phyloP scores from a whole-genome alignment of 2,329 filamentous ascomycete species.

The Ceratocystis diversiconidia region DNA sequence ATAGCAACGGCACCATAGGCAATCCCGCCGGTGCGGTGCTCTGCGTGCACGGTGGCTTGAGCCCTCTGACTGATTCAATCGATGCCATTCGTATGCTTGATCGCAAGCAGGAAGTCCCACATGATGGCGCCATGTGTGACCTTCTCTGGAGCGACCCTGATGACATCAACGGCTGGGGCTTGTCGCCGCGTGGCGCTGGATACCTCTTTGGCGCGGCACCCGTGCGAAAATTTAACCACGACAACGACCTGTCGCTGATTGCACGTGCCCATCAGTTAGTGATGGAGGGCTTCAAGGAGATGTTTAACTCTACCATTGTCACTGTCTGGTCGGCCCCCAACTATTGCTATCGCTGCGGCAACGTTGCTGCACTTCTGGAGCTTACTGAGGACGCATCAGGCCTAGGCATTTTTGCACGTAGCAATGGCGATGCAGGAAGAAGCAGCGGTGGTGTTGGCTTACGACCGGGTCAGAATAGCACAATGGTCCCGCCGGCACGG shows the following conservation, averaged over 20 bases:
- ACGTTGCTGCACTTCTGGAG: slow-evolving; percentile 89
- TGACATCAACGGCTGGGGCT: slow-evolving; percentile 92
- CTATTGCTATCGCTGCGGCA: slow-evolving; percentile 92
- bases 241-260: slow-evolving; percentile 82
- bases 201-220: slow-evolving; percentile 95
- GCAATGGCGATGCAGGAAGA: slow-evolving; percentile 53
- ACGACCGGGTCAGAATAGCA: slow-evolving; percentile 30
- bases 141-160: slow-evolving; percentile 96
- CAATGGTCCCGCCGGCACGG: slow-evolving; percentile 54
- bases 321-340: slow-evolving; percentile 98
- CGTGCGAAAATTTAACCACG: slow-evolving; percentile 88
- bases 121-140: slow-evolving; percentile 98
- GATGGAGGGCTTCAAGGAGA: slow-evolving; percentile 99
- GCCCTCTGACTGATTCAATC: slow-evolving; percentile 78
- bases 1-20: slow-evolving; percentile 47
- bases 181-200: slow-evolving; percentile 84
- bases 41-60: slow-evolving; percentile 89
- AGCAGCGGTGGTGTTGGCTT: slow-evolving; percentile 31
- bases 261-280: slow-evolving; percentile 92
- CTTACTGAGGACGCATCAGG: slow-evolving; percentile 77
- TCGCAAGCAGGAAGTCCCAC: slow-evolving; percentile 93
- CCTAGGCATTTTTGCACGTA: slow-evolving; percentile 52
- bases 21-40: slow-evolving; percentile 71
- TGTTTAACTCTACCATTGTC: slow-evolving; percentile 92
- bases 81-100: slow-evolving; percentile 93